A percentile compares a stretch with the other conserved stretches of the same genome.
Evolutionary conservation across 2,329 filamentous ascomycete genomes (phyloP).

Genomic region (Sporothrix phasma): DNA sequence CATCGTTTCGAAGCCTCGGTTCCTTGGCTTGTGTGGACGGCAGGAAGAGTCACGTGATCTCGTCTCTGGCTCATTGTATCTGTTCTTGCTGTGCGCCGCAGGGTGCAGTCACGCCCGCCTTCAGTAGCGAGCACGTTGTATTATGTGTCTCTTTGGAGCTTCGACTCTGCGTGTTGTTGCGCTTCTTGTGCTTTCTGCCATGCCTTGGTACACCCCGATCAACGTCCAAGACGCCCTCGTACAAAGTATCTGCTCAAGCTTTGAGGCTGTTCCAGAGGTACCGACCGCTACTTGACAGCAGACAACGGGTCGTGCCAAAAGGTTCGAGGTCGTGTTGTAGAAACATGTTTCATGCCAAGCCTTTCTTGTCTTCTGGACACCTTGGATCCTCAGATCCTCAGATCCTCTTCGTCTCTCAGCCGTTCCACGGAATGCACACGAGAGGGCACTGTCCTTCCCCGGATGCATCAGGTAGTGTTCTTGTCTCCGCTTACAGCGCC

Average conservation of each 20-base stretch:
- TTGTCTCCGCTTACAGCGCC: not conserved
- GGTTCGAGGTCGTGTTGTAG: not conserved
- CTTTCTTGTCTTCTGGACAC: not conserved
- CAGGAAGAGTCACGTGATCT: no score
- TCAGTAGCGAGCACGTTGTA: not conserved
- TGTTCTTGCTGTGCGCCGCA: no score
- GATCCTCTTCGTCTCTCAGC: not conserved
- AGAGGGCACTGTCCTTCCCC: not conserved
- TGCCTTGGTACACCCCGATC: not conserved
- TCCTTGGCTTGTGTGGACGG: no score
- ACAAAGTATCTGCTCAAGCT: no score
- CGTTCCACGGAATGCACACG: not conserved
- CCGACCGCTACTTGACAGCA: not conserved
- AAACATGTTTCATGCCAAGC: conserved; percentile 7
- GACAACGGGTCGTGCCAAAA: not conserved
- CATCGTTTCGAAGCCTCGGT: no score
- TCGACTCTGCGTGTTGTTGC: not conserved
- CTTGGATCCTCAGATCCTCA: not conserved
- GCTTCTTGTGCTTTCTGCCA: not conserved
- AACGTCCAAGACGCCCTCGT: not conserved
- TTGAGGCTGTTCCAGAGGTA: not conserved
- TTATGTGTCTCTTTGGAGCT: not conserved
- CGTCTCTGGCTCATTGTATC: no score
- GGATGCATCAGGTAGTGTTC: not conserved
- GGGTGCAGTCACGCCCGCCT: no score